Percentiles rank a stretch among this genome's conserved stretches.
Evolutionary conservation across 305 asterid genomes (phyloP).

Genomic region (Fraxinus platypoda): DNA sequence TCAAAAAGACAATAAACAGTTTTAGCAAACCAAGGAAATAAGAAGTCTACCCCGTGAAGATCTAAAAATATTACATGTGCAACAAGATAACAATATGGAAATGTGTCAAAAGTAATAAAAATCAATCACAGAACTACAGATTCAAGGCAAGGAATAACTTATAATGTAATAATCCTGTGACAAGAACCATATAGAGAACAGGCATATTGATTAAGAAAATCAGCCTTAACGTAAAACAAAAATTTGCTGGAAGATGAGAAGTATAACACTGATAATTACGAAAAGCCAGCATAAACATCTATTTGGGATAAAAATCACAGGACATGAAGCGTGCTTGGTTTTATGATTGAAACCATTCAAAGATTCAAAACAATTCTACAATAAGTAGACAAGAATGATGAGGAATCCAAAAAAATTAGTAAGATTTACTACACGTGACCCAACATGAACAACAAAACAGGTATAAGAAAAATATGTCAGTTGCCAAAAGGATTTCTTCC

Average conservation of each 20-base stretch:
- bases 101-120: neutral
- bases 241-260: neutral
- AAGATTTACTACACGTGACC: neutral
- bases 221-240: neutral
- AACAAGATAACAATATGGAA: neutral
- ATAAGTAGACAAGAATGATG: neutral
- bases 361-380: neutral
- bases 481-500: neutral
- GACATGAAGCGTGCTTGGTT: neutral
- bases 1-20: neutral
- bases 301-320: neutral
- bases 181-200: neutral
- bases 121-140: neutral
- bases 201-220: neutral
- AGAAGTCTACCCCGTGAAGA: neutral
- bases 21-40: neutral
- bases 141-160: neutral
- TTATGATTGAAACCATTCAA: neutral
- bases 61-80: neutral
- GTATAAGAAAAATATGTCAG: neutral
- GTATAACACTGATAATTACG: neutral
- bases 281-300: neutral
- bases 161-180: neutral
- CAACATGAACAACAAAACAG: neutral
- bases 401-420: neutral